Evolutionary conservation across 1,284 basidiomycete genomes (phyloP).

Genomic region (Singerocomus inundabilis): DNA sequence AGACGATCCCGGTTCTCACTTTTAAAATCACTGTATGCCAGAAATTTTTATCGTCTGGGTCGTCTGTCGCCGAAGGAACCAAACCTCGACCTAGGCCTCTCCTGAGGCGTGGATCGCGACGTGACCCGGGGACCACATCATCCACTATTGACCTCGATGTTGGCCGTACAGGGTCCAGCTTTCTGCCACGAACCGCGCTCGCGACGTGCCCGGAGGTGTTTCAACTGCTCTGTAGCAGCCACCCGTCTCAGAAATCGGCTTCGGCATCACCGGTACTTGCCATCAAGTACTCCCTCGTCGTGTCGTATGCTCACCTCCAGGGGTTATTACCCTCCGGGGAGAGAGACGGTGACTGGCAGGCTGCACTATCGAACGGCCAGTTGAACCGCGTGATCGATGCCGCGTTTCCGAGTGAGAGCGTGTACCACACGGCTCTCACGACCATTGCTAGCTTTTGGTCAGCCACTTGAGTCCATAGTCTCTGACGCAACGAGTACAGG

Average conservation of each 20-base stretch:
- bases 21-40: conserved; percentile 54
- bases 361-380: conserved; percentile 14
- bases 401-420: conserved; percentile 22
- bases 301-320: conserved; percentile 48
- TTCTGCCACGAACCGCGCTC: conserved; percentile 18
- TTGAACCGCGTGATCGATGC: conserved; percentile 19
- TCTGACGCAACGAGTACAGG: not conserved
- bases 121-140: conserved; percentile 5
- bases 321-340: conserved; percentile 30
- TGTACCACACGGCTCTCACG: conserved; percentile 24
- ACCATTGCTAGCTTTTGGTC: conserved; percentile 21
- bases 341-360: conserved; percentile 47
- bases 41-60: conserved; percentile 37
- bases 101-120: conserved; percentile 27
- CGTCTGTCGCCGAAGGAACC: conserved; percentile 14
- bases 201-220: conserved; percentile 17
- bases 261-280: conserved; percentile 16
- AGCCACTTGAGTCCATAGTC: not conserved
- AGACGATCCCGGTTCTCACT: conserved; percentile 37
- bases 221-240: conserved; percentile 20
- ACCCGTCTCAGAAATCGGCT: conserved; percentile 29
- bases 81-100: conserved; percentile 36
- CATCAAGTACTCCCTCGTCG: conserved; percentile 49
- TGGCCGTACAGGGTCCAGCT: conserved; percentile 13
- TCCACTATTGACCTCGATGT: conserved; percentile 11